Percentiles rank a stretch among this genome's conserved stretches.
Evolutionary conservation across 805 yeast species (phyloP).

Genomic region (Spathaspora passalidarum): DNA sequence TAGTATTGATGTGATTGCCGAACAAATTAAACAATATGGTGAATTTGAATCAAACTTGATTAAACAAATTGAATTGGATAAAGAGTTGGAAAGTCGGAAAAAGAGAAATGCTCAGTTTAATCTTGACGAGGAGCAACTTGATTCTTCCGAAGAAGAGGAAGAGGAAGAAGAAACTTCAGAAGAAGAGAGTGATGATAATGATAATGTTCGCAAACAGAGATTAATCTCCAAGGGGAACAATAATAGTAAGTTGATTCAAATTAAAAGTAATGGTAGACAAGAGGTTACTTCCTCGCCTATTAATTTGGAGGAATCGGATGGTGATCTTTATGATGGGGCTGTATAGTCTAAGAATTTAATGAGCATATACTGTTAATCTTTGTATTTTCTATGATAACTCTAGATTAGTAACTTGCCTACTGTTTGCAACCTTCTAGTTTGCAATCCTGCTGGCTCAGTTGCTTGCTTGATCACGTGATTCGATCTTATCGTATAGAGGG

Average conservation of each 20-base stretch:
- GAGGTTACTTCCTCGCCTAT: constrained; percentile 21
- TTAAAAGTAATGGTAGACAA: constrained; percentile 19
- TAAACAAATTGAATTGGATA: constrained; percentile 7
- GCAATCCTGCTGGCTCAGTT: too few species aligned
- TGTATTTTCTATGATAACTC: too few species aligned
- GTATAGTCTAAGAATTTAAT: too few species aligned
- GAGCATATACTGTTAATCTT: too few species aligned
- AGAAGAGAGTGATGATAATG: constrained; percentile 10
- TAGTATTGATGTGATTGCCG: constrained; percentile 11
- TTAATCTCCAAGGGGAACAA: constrained; percentile 22
- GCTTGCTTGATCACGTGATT: too few species aligned
- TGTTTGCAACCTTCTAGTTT: too few species aligned
- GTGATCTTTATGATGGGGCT: neutral
- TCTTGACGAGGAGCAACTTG: constrained; percentile 2
- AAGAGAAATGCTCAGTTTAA: constrained; percentile 4
- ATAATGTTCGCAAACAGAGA: constrained; percentile 23
- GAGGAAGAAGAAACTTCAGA: constrained; percentile 4
- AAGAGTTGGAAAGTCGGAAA: constrained; percentile 1
- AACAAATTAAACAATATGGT: constrained; percentile 13
- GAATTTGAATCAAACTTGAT: constrained; percentile 5
- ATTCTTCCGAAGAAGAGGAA: constrained; percentile 5
- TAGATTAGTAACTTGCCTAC: too few species aligned
- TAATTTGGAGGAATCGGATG: constrained; percentile 3
- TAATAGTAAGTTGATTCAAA: constrained; percentile 21
- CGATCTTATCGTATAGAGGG: too few species aligned